A percentile compares a stretch with the other conserved stretches of the same genome.
Evolutionary conservation across 73 alveolate species (phyloP).

Genomic region (Paramecium biaurelia): DNA sequence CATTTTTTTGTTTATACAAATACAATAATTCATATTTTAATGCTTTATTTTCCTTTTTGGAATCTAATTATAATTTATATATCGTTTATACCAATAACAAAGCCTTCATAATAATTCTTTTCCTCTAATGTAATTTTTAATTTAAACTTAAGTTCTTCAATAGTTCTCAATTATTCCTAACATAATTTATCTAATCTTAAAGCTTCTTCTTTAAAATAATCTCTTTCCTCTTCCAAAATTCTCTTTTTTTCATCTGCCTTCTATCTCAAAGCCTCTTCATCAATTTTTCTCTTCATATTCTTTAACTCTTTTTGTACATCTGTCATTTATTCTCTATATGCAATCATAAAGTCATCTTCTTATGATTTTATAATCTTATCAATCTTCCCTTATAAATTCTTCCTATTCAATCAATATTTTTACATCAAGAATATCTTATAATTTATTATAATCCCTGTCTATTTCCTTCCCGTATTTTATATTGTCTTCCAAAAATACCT

Average conservation of each 20-base stretch:
- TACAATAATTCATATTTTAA: conserved; percentile 58
- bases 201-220: conserved; percentile 74
- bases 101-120: conserved; percentile 60
- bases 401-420: not conserved
- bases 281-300: conserved; percentile 66
- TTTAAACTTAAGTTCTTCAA: conserved; percentile 63
- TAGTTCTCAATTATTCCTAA: conserved; percentile 61
- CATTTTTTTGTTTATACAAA: conserved; percentile 43
- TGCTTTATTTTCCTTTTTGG: conserved; percentile 64
- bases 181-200: conserved; percentile 66
- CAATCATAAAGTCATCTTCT: conserved; percentile 59
- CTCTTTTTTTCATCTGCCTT: conserved; percentile 67
- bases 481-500: not conserved
- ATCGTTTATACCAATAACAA: conserved; percentile 4
- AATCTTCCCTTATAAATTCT: not conserved
- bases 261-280: conserved; percentile 66
- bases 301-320: conserved; percentile 62
- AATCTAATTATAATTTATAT: not conserved
- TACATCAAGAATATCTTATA: conserved; percentile 8
- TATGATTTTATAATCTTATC: conserved; percentile 16
- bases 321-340: conserved; percentile 61
- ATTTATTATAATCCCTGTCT: conserved; percentile 13
- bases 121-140: conserved; percentile 56
- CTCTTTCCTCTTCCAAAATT: conserved; percentile 65
- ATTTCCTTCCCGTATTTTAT: conserved; percentile 22